Base-by-base conservation (phyloP, 2,329 filamentous ascomycete genomes). In the Fusarium xyrophilum region DNA sequence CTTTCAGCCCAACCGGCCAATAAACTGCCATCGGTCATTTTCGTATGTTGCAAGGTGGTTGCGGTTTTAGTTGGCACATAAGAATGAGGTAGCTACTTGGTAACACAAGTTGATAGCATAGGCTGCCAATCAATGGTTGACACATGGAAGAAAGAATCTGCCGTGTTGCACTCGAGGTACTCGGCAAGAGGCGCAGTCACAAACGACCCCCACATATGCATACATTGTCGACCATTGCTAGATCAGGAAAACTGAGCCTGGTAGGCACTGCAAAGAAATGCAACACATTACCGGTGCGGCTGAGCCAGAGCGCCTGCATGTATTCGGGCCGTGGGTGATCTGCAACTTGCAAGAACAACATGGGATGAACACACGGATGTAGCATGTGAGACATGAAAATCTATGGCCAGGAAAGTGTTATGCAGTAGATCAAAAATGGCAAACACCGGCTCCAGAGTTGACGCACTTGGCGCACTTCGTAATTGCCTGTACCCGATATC, bases 361-460 rank as follows among this genome's bases (percentile, higher is more conserved):
- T 7, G 14, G 3, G 25, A 6, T 6, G 25, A 6, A 6, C 25
- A 23, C 8, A 5, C 7, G 5, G 21, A 12, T 35, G 10, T 53
- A 0, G 2, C 27, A 53, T 23, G n/a, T 14, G 36, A 23, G 5
- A 21, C 6, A 7, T 43, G 30, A 10, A 44, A 8, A 9, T 28
- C 21, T 11, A 43, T 19, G 28, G 17, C 7, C 14, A 33, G 2
- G 13, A 0, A 1, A 36, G 4, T 15, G 9, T 1, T 7, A 36
- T 27, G 33, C 25, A 5, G 6, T 2, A 52, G 13, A 39, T 13
- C 7, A 5, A 39, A 8, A 23, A 2, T 30, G 25, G 23, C 3
- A 11, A 9, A 9, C 35, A 0, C 3, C 1, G 5, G 23, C n/a
- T 52, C 25, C 3, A 23, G 25, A 7, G 0, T 13, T 14, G 36